Conservation (phyloP, 2,329 filamentous ascomycete species). For the Colletotrichum eleusines region DNA sequence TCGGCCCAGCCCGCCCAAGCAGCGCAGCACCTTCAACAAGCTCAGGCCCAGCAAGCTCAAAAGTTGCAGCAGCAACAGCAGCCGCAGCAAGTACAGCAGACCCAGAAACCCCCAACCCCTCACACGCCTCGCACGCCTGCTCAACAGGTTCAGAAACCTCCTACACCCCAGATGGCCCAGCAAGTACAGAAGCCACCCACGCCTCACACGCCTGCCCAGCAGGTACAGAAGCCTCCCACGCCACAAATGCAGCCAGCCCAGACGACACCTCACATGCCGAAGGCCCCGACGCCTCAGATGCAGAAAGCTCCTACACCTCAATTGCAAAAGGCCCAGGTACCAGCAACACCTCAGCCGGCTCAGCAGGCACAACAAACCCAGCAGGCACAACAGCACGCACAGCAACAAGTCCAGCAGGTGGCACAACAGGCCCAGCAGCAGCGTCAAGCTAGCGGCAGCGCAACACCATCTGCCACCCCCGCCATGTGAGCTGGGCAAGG, state of each 20-base stretch:
- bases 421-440: constrained; percentile 38
- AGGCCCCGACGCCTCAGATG: constrained; percentile 29
- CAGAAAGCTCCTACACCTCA: constrained; percentile 32
- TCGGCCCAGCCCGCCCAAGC: constrained; percentile 43
- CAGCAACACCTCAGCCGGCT: constrained; percentile 1
- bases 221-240: constrained; percentile 47
- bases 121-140: constrained; percentile 5
- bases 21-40: constrained; percentile 22
- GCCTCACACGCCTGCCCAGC: constrained; percentile 46
- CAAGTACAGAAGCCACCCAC: constrained; percentile 44
- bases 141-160: constrained; percentile 8
- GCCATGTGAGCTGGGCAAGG: constrained; percentile 8
- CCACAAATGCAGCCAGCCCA: constrained; percentile 5
- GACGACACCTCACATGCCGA: constrained; percentile 9
- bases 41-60: constrained; percentile 43
- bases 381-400: constrained; percentile 46
- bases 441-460: constrained; percentile 55
- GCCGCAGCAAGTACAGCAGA: constrained; percentile 43
- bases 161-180: constrained; percentile 45
- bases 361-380: constrained; percentile 15
- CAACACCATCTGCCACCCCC: constrained; percentile 51
- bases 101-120: constrained; percentile 12
- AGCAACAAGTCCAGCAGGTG: constrained; percentile 45
- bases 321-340: neutral
- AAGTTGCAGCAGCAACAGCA: constrained; percentile 47